Evolutionary conservation across 2,329 filamentous ascomycete species (phyloP), one percentile per base, ranked within the genome.

Genomic region (Exophiala sp.): DNA sequence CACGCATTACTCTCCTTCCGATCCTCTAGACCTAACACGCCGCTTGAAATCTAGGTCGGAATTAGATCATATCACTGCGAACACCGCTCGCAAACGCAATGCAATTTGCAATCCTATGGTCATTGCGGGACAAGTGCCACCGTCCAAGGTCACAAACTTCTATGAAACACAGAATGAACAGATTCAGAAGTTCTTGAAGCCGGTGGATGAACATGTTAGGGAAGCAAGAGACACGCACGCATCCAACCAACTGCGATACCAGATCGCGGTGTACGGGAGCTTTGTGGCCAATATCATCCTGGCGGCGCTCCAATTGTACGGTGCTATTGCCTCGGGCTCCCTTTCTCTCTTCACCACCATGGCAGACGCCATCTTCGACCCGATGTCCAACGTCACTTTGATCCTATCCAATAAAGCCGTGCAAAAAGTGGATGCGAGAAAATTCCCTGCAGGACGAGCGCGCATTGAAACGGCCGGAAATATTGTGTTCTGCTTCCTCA

Each of bases 301-400:
- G 4, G 82, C 90, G 0, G 76, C 76, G 2, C 75, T 98, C 14
- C 93, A 98, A 69, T 73, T 96, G 30, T 98, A 94, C 65, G 93
- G 85, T 37, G 93, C 93, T 54, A 79, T 88, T 39, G 81, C 86
- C 0, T 95, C 90, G 0, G 82, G 85, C 40, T 96, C 89, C n/a
- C 78, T 97, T 29, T 95, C 91, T 3, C 81, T 98, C 40, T 96
- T 97, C 72, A 96, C 93, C 13, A 98, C 91, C 56, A 95, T 95
- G 86, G 91, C 90, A 13, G 93, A 98, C 68, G 83, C 90, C 44
- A 77, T 97, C 58, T 97, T 97, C 70, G 93, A 97, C 65, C 93
- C 89, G 7, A 65, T 94, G 63, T 91, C 86, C 63, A 96, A 95
- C 63, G 67, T 96, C 45, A 91, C 87, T 1, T 77, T 97, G 11